These are phyloP conservation scores for Santalum album DNA, from an alignment of 164 flowering plant genomes.

Conservation along the genomic window DNA sequence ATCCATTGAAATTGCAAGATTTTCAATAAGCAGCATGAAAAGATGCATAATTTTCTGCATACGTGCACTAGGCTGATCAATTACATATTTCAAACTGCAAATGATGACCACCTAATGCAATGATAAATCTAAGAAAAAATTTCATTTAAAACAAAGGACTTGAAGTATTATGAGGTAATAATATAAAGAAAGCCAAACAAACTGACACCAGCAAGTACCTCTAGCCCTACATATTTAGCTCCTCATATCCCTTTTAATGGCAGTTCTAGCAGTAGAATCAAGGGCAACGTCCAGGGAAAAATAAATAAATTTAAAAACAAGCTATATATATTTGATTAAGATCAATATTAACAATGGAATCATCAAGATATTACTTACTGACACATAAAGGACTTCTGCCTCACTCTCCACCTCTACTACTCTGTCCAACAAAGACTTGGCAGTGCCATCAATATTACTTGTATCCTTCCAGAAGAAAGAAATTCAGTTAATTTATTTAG, in stretches of 20 bases:
- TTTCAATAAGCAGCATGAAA: too few species aligned
- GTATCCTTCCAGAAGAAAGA: too few species aligned
- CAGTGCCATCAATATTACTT: slow-evolving; percentile 87
- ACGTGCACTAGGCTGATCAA: too few species aligned
- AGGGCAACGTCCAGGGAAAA: slow-evolving; percentile 95
- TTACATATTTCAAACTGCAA: too few species aligned
- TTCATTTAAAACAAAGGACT: too few species aligned
- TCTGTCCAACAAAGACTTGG: slow-evolving; percentile 64
- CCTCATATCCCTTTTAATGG: slow-evolving; percentile 85
- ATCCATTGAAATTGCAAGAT: too few species aligned
- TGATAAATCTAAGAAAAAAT: too few species aligned
- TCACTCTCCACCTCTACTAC: slow-evolving; percentile 79
- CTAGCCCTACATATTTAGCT: slow-evolving; percentile 72
- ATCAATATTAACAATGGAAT: not conserved
- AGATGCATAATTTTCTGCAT: too few species aligned
- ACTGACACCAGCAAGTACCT: slow-evolving; percentile 34
- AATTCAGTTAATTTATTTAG: too few species aligned
- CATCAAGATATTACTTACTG: slow-evolving; percentile 43
- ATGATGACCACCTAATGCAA: too few species aligned
- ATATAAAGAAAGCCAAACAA: not conserved
- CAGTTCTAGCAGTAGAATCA: slow-evolving; percentile 90
- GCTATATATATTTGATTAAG: not conserved
- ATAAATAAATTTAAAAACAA: slow-evolving; percentile 30
- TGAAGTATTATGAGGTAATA: too few species aligned
- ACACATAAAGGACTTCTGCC: slow-evolving; percentile 97